These are phyloP conservation scores for Sugiyamaella pinicola DNA, from an alignment of 1,139 yeast genomes.

Conservation along the genomic window DNA sequence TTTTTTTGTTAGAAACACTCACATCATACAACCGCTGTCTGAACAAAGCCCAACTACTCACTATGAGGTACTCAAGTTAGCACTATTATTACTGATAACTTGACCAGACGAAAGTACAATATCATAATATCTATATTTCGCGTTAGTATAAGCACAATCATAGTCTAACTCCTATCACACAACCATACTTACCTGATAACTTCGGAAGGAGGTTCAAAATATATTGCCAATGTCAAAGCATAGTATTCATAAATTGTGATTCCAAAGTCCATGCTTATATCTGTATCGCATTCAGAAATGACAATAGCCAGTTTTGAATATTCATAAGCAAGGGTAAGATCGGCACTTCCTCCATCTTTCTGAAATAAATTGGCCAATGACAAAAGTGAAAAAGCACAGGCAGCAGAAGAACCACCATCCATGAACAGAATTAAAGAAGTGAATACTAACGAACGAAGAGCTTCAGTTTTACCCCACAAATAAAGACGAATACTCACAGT, in stretches of 20 bases:
- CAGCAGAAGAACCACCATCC: slow-evolving; percentile 42
- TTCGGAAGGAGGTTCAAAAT: slow-evolving; percentile 49
- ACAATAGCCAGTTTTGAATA: slow-evolving; percentile 48
- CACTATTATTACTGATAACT: slow-evolving; percentile 37
- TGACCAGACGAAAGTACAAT: slow-evolving; percentile 37
- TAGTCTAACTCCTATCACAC: not conserved
- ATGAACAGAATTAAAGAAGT: slow-evolving; percentile 40
- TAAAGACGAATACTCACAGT: slow-evolving; percentile 46
- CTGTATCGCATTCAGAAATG: slow-evolving; percentile 45
- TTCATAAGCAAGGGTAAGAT: slow-evolving; percentile 46
- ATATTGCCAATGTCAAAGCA: slow-evolving; percentile 49
- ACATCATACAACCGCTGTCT: no score
- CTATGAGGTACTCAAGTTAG: slow-evolving; percentile 37
- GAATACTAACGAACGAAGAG: slow-evolving; percentile 37
- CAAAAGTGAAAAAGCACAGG: slow-evolving; percentile 41
- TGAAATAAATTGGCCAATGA: slow-evolving; percentile 42
- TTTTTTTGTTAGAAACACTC: slow-evolving; percentile 16
- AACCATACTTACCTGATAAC: slow-evolving; percentile 39
- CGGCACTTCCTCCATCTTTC: slow-evolving; percentile 41
- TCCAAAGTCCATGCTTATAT: slow-evolving; percentile 46
- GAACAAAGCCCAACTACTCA: slow-evolving; percentile 22
- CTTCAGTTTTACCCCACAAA: slow-evolving; percentile 30
- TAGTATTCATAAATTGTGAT: slow-evolving; percentile 51
- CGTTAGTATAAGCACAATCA: not conserved
- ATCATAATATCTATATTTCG: slow-evolving; percentile 32